Conservation (phyloP, 257 asterid species). For the Solanum clarkiae region DNA sequence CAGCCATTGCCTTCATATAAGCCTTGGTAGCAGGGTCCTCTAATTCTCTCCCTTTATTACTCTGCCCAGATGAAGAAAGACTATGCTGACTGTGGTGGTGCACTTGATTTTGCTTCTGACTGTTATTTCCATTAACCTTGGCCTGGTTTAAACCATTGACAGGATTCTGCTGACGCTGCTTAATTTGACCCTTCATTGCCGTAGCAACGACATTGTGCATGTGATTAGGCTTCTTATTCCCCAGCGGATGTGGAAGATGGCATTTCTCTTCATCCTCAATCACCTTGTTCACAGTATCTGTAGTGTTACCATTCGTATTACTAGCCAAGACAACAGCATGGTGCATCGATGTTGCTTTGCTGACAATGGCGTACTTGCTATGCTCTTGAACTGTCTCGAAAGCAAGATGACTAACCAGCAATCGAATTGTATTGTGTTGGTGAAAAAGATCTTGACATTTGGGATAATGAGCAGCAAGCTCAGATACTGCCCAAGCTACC, state of each 20-base stretch:
- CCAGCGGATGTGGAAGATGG: not conserved
- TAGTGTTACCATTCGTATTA: not conserved
- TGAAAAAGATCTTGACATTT: not conserved
- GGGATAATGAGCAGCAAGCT: not conserved
- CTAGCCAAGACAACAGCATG: not conserved
- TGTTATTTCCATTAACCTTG: not conserved
- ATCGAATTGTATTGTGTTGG: not conserved
- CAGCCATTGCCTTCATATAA: slow-evolving; percentile 17
- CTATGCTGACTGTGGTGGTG: slow-evolving; percentile 9
- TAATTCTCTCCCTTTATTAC: slow-evolving; percentile 6
- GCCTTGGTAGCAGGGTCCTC: slow-evolving; percentile 17
- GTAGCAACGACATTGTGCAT: slow-evolving; percentile 15
- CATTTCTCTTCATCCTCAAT: slow-evolving; percentile 10
- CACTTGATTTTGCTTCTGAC: not conserved
- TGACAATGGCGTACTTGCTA: not conserved
- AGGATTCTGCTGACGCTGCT: not conserved
- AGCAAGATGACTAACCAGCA: not conserved
- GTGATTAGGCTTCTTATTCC: slow-evolving; percentile 4
- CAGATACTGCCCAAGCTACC: not conserved
- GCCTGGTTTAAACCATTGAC: not conserved
- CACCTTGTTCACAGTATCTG: not conserved
- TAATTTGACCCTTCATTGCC: not conserved
- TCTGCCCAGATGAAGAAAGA: not conserved
- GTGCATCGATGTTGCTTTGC: not conserved
- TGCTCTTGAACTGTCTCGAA: not conserved